Conservation (phyloP, 805 yeast genomes). For the Candida khao-thaluensis region DNA sequence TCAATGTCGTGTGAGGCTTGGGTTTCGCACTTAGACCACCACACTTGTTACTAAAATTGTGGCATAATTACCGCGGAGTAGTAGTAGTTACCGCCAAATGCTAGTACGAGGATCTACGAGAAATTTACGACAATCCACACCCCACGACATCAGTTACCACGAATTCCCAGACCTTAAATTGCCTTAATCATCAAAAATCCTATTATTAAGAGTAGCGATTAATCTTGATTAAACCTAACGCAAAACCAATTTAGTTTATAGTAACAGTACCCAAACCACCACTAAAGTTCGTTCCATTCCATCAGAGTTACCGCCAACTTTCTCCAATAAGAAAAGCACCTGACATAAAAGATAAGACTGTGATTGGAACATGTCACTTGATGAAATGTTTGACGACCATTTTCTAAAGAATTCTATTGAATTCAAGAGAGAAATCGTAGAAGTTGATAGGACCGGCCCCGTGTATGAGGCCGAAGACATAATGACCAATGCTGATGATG, state of each 20-base stretch:
- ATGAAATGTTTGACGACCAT: slow-evolving; percentile 6
- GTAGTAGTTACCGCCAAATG: neutral
- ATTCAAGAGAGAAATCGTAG: slow-evolving; percentile 1
- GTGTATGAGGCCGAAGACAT: slow-evolving; percentile 6
- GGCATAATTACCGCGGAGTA: neutral
- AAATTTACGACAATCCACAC: no score
- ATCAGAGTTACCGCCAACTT: no score
- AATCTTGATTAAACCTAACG: neutral
- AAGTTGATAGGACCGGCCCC: slow-evolving; percentile 4
- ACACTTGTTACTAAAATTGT: neutral
- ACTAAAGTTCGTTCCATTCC: no score
- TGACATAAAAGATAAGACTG: no score
- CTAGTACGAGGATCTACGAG: neutral
- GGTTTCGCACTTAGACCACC: neutral
- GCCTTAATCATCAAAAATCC: slow-evolving; percentile 8
- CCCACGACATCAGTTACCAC: slow-evolving; percentile 6
- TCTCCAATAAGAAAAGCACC: no score
- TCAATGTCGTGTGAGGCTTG: slow-evolving; percentile 7
- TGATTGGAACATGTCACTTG: slow-evolving; percentile 7
- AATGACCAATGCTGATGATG: slow-evolving; percentile 3
- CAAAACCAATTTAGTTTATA: no score
- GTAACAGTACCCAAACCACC: no score
- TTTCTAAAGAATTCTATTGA: slow-evolving; percentile 5
- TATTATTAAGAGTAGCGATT: slow-evolving; percentile 4
- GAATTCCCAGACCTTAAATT: slow-evolving; percentile 7